Evolutionary conservation across 257 asterid species (phyloP), one percentile per base, ranked within the genome.

Genomic region (Echium plantagineum): DNA sequence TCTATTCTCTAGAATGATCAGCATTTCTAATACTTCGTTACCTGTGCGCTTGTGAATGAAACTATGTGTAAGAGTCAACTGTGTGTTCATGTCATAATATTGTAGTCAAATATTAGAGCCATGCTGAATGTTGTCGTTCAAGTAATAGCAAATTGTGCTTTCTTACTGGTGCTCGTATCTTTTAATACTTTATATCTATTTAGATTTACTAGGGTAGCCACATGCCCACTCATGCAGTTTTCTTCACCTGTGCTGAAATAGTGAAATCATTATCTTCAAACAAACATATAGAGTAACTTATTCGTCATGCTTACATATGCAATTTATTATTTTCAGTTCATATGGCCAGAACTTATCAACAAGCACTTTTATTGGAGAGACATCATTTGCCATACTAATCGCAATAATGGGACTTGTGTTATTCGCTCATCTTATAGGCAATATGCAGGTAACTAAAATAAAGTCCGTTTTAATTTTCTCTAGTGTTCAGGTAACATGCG

Each of bases 401-500:
- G 97, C 97, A 57, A 86, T 89, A 62, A 28, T 82, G 64, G 95
- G 97, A 61, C 95, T 89, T 52, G 88, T 86, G 71, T 71, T 89
- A 68, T 89, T 86, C 30, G 94, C 97, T 2, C 97, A 86, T 72
- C 90, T 89, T 63, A 89, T 89, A 63, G 97, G 97, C 69, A 89
- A 89, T 79, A 89, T 89, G 97, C 97, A 86, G 97, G 97, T 84
- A 49, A 57, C 61, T 22, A 19, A n/a, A 35, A 55, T 53, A 2
- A 10, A 52, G 13, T 35, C 9, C 13, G 0, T 35, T 35, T 0
- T 35, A 7, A 5, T 35, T 35, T 35, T 35, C 46, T 9, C 46
- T 35, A 7, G 46, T 1, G 2, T 35, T 7, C 46, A 9, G 12
- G 46, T 35, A 35, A 35, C 46, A 35, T 35, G 9, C 5, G 0